Percentiles rank a stretch among this genome's conserved stretches.
phyloP scores from a whole-genome alignment of 352 stramenopile species.

The Thalassiosira allenii region DNA sequence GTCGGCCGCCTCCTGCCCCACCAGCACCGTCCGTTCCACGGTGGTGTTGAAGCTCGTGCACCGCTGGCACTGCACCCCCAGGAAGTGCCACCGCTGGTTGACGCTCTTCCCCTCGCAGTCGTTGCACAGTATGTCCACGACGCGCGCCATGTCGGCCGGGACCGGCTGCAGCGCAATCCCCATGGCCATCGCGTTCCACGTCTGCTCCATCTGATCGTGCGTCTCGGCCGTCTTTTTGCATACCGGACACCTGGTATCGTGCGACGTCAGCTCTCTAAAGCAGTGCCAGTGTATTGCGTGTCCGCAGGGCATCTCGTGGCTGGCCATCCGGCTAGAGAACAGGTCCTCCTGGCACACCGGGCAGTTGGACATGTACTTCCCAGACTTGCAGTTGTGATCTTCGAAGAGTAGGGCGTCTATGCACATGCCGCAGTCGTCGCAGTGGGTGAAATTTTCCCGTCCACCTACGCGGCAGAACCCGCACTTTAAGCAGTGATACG shows the following conservation, averaged over 20 bases:
- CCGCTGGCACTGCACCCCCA: conserved; percentile 75
- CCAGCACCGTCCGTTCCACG: conserved; percentile 69
- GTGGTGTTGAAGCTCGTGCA: conserved; percentile 82
- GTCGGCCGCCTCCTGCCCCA: conserved; percentile 69
- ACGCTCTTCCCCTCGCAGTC: conserved; percentile 71
- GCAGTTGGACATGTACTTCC: conserved; percentile 84
- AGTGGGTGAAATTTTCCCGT: conserved; percentile 79
- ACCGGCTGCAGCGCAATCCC: conserved; percentile 81
- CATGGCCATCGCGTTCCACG: conserved; percentile 77
- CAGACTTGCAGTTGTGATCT: conserved; percentile 84
- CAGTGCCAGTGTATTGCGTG: conserved; percentile 86
- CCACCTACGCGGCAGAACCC: conserved; percentile 83
- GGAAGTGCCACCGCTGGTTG: conserved; percentile 78
- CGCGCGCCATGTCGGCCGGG: conserved; percentile 67
- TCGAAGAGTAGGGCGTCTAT: conserved; percentile 79
- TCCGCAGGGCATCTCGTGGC: conserved; percentile 84
- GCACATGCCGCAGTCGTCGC: conserved; percentile 83
- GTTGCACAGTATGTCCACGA: conserved; percentile 80
- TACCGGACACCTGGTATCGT: conserved; percentile 81
- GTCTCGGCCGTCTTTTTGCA: conserved; percentile 86
- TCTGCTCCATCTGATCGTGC: conserved; percentile 78
- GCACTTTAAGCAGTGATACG: conserved; percentile 82
- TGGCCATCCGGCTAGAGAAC: conserved; percentile 74
- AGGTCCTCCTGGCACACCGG: conserved; percentile 84
- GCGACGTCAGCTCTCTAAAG: conserved; percentile 73